Base-by-base conservation (phyloP, 345 rosid species). In the Eucalyptus cloeziana region DNA sequence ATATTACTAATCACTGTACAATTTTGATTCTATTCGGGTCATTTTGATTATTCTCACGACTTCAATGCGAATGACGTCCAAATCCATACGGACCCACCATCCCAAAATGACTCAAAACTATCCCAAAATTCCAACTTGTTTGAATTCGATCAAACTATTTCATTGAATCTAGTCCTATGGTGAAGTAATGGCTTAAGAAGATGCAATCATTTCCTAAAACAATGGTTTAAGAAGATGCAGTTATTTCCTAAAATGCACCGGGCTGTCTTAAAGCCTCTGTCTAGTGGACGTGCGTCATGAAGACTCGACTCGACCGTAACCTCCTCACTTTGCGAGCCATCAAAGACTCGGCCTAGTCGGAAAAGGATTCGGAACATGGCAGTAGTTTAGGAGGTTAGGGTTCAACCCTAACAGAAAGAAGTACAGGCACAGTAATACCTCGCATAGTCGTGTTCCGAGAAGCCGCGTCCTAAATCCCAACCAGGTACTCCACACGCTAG, bases 11-110 rank as follows among this genome's bases (percentile, higher is more conserved):
- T 1, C 1, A 19, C 14, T 5, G 0, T 11, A 40, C 4, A 0
- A 40, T 76, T 19, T 40, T 7, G 14, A 76, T 37, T 21, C 30
- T 21, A 12, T 21, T 21, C 8, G 15, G 27, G 8, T 71, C 13
- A 4, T 37, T 71, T 71, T 5, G 22, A 71, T 37, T 37, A 1
- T 76, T 11, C 3, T 3, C 85, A 64, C 21, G 3, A 64, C 40
- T 64, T 14, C 11, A 7, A 11, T 64, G 19, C 0, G 10, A 1
- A n/a, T 7, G 7, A 3, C 8, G 3, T 21, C 0, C 2, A 69
- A 69, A 33, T 22, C 81, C 44, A 6, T 5, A 71, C 3, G 7
- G 44, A 19, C 45, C 44, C 81, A 37, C 25, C 44, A 71, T 71
- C 13, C 12, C 40, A 10, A 33, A 10, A 71, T 6, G 13, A 71